Evolutionary conservation across 1,284 basidiomycete genomes (phyloP).

Genomic region (Phylloboletellus chloephorus): DNA sequence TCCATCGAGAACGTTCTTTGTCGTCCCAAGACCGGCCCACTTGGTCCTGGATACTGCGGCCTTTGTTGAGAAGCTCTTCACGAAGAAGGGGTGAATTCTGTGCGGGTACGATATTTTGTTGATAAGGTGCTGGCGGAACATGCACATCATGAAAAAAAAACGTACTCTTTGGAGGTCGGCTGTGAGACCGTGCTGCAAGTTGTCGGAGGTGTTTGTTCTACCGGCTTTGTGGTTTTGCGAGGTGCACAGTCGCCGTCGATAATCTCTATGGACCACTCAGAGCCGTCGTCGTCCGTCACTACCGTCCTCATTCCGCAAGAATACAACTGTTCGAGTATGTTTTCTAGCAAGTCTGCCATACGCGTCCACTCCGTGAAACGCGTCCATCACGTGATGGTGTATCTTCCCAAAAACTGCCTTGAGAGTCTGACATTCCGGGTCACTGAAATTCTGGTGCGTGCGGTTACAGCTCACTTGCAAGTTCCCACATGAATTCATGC

Average conservation of each 20-base stretch:
- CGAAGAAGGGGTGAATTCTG: constrained; percentile 19
- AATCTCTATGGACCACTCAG: constrained; percentile 32
- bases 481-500: no score
- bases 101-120: constrained; percentile 5
- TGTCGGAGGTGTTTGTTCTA: constrained; percentile 24
- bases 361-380: no score
- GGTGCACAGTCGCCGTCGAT: constrained; percentile 20
- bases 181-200: neutral
- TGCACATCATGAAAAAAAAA: constrained; percentile 7
- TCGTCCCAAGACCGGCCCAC: neutral
- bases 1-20: neutral
- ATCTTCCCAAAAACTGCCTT: no score
- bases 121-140: constrained; percentile 14
- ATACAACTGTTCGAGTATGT: neutral
- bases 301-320: constrained; percentile 16
- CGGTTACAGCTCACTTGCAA: no score
- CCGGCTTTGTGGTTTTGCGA: constrained; percentile 10
- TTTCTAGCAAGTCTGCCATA: neutral
- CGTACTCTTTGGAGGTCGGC: constrained; percentile 15
- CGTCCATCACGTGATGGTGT: constrained; percentile 20
- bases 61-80: constrained; percentile 15
- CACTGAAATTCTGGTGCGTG: no score
- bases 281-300: constrained; percentile 15
- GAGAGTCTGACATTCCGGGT: no score
- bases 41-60: neutral